Evolutionary conservation across 768 basidiomycete species (phyloP), one percentile per base, ranked within the genome.

Genomic region (Amanita pallidorosea): DNA sequence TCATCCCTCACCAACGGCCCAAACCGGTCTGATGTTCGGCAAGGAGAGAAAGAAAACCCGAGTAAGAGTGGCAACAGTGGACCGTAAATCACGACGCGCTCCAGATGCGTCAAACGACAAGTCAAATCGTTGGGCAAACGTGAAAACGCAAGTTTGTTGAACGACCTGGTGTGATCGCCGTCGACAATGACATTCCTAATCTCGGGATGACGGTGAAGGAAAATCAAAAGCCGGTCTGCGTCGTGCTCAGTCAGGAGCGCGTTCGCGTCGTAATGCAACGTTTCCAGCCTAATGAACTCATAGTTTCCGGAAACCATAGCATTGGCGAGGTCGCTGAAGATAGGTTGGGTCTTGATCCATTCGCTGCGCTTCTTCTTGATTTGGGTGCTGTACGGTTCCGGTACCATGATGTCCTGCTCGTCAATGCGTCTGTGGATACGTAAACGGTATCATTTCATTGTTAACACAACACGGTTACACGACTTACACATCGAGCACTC

Each of bases 51-150:
- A 7, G 48, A 40, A 36, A 49, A 49, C 20, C 48, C 48, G 9
- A 49, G 38, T 9, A 49, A 27, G 37, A 49, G 38, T 9, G 48
- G 48, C 36, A 49, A 31, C 11, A 49, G 29, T 8, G 48, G 48
- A 18, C 48, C 48, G 25, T 49, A 49, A 2, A 49, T 22, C 7
- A 18, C 25, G 25, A 27, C 38, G 17, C 48, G 38, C 29, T 49
- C 48, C 38, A 49, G 25, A 22, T 7, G 17, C 23, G 25, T 4
- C 25, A 49, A 41, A 11, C 48, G 15, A 20, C 36, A 8, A n/a
- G 38, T 18, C 13, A 41, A 33, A 25, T 47, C 46, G 20, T 23
- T 12, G 8, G 48, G 48, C 9, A 31, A 9, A 18, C 38, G 37
- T 2, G 48, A 49, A 33, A 49, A 49, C 25, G 15, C 41, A 20